Percentiles rank a stretch among this genome's conserved stretches.
These are phyloP conservation scores for Boechera retrofracta DNA, from an alignment of 345 rosid species.

Conservation along the genomic window DNA sequence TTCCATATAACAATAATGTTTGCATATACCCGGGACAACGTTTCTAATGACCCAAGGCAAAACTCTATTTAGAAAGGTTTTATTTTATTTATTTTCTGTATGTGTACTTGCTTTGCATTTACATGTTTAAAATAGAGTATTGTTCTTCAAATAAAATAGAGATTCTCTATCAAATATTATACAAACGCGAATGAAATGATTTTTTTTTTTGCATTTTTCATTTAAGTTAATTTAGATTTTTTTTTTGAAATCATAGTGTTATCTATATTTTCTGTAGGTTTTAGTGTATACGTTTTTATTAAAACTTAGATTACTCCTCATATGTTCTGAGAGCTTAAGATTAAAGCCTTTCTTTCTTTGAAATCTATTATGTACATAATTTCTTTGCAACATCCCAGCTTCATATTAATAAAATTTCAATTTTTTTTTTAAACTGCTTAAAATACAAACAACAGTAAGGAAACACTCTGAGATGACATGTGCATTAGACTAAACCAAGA, in stretches of 20 bases:
- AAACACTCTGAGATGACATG: not conserved
- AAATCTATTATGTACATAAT: no score
- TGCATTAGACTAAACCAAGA: constrained; percentile 1
- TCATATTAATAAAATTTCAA: not conserved
- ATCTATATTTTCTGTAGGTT: no score
- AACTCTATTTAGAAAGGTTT: not conserved
- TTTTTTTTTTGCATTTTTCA: not conserved
- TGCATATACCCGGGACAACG: constrained; percentile 1
- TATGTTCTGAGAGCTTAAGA: no score
- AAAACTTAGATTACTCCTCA: no score
- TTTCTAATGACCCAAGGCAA: not conserved
- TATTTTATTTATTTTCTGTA: no score
- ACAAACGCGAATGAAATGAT: not conserved
- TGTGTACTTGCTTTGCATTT: not conserved
- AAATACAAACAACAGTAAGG: not conserved
- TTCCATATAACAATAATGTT: constrained; percentile 23
- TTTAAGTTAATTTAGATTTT: not conserved
- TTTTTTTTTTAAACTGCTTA: not conserved
- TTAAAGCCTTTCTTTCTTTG: no score
- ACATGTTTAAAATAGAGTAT: not conserved
- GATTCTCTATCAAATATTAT: no score
- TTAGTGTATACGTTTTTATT: no score
- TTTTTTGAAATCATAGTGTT: not conserved
- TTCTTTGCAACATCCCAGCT: no score
- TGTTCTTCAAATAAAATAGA: not conserved